phyloP scores from a whole-genome alignment of 2,329 filamentous ascomycete species.

The Pseudogymnoascus pannorum region DNA sequence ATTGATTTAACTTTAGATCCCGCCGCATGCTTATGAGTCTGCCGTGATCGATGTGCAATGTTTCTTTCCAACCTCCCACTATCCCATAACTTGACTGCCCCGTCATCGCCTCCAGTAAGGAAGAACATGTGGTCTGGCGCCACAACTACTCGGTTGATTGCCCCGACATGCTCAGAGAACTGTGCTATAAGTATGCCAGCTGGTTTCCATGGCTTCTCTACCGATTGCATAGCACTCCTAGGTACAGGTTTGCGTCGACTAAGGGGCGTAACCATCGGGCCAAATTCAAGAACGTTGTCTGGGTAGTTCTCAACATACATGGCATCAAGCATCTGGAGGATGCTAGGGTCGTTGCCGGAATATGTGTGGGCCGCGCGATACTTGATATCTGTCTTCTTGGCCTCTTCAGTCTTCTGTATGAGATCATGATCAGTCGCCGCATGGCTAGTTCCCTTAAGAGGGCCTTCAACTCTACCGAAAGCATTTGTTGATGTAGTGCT shows the following conservation, averaged over 20 bases:
- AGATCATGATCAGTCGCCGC: slow-evolving; percentile 32
- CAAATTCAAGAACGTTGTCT: slow-evolving; percentile 62
- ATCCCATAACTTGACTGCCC: slow-evolving; percentile 89
- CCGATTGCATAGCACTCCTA: slow-evolving; percentile 23
- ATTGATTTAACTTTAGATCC: slow-evolving; percentile 70
- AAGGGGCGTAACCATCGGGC: slow-evolving; percentile 68
- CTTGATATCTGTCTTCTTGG: slow-evolving; percentile 34
- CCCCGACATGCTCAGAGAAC: slow-evolving; percentile 77
- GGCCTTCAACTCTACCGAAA: slow-evolving; percentile 55
- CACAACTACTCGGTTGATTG: slow-evolving; percentile 73
- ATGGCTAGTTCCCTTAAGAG: slow-evolving; percentile 28
- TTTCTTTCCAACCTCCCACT: slow-evolving; percentile 83
- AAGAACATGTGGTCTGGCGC: slow-evolving; percentile 93
- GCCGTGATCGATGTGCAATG: slow-evolving; percentile 76
- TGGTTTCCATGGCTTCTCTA: slow-evolving; percentile 68
- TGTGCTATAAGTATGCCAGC: slow-evolving; percentile 77
- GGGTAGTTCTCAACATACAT: slow-evolving; percentile 73
- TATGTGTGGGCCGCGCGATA: slow-evolving; percentile 72
- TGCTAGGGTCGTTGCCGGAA: slow-evolving; percentile 65
- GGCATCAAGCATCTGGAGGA: slow-evolving; percentile 67
- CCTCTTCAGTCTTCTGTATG: slow-evolving; percentile 29
- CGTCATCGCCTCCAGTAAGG: slow-evolving; percentile 86
- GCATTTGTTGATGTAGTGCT: slow-evolving; percentile 53
- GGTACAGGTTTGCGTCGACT: slow-evolving; percentile 45
- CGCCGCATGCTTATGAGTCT: slow-evolving; percentile 70